Evolutionary conservation across 495 filamentous ascomycete species (phyloP).

Genomic region (Xylaria palmicola): DNA sequence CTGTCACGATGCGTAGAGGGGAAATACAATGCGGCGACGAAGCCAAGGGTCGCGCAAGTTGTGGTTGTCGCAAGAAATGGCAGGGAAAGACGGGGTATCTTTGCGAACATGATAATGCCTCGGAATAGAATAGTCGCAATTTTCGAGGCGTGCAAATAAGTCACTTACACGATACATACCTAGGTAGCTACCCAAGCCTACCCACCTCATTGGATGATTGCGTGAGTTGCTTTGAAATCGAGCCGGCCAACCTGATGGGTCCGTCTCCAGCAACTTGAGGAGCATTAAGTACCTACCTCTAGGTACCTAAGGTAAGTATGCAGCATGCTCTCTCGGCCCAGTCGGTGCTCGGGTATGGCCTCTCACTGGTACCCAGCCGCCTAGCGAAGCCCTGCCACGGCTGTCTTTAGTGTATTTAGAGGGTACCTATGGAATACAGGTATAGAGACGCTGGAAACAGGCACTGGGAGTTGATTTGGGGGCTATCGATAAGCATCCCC

Average conservation of each 20-base stretch:
- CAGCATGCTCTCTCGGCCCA: too few relatives aligned
- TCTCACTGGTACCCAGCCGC: too few relatives aligned
- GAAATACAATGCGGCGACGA: constrained; percentile 22
- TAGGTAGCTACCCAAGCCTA: constrained; percentile 5
- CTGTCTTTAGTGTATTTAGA: too few relatives aligned
- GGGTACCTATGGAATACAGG: too few relatives aligned
- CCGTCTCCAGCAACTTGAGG: constrained; percentile 8
- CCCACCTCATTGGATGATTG: constrained; percentile 20
- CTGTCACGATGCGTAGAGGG: constrained; percentile 19
- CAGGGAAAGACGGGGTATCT: constrained; percentile 19
- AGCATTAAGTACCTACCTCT: background rate
- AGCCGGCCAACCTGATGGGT: constrained; percentile 10
- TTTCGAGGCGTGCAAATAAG: constrained; percentile 19
- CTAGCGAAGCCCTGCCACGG: too few relatives aligned
- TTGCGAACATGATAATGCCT: constrained; percentile 23
- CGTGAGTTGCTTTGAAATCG: constrained; percentile 46
- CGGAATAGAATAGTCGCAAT: background rate
- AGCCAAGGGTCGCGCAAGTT: constrained; percentile 19
- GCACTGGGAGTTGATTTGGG: background rate
- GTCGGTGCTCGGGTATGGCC: too few relatives aligned
- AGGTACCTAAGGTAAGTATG: too few relatives aligned
- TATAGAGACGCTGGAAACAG: background rate
- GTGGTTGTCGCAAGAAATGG: constrained; percentile 20
- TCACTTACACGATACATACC: constrained; percentile 31
- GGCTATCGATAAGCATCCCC: constrained; percentile 10